Conservation (phyloP, 257 asterid species). For the Salvia rosmarinus region DNA sequence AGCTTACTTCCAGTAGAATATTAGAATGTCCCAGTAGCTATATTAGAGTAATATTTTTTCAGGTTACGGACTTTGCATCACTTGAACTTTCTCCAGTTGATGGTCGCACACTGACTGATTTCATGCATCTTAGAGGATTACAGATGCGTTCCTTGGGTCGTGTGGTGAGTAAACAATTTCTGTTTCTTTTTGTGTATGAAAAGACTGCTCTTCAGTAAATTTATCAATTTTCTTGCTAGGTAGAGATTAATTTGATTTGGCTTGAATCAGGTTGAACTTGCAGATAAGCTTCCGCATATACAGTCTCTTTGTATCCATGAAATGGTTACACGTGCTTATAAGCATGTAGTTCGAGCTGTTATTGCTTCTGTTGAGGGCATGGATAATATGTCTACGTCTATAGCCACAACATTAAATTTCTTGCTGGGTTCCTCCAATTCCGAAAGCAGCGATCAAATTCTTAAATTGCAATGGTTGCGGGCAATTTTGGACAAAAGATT, state of each 20-base stretch:
- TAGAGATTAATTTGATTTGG: constrained; percentile 35
- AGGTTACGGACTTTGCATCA: constrained; percentile 98
- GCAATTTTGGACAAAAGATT: constrained; percentile 66
- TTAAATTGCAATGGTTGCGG: constrained; percentile 74
- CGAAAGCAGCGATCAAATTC: constrained; percentile 53
- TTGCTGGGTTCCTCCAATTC: constrained; percentile 66
- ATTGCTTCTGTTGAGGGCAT: constrained; percentile 74
- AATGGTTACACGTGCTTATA: constrained; percentile 97
- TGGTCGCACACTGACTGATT: constrained; percentile 94
- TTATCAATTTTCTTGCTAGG: constrained; percentile 12
- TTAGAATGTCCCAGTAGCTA: constrained; percentile 18
- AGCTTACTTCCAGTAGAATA: constrained; percentile 17
- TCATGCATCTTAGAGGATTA: constrained; percentile 98
- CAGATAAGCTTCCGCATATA: constrained; percentile 96
- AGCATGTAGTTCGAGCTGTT: constrained; percentile 89
- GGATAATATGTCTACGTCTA: constrained; percentile 65
- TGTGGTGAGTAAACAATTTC: constrained; percentile 70
- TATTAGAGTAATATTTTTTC: constrained; percentile 42
- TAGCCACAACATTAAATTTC: constrained; percentile 82
- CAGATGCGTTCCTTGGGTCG: constrained; percentile 91
- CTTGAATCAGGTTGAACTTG: constrained; percentile 84
- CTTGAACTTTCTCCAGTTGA: constrained; percentile 99
- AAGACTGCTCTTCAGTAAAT: constrained; percentile 1
- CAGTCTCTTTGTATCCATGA: constrained; percentile 97
- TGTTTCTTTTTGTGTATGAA: constrained; percentile 13